phyloP scores from a whole-genome alignment of 1,284 basidiomycete genomes.

The Cystobasidium sp. region DNA sequence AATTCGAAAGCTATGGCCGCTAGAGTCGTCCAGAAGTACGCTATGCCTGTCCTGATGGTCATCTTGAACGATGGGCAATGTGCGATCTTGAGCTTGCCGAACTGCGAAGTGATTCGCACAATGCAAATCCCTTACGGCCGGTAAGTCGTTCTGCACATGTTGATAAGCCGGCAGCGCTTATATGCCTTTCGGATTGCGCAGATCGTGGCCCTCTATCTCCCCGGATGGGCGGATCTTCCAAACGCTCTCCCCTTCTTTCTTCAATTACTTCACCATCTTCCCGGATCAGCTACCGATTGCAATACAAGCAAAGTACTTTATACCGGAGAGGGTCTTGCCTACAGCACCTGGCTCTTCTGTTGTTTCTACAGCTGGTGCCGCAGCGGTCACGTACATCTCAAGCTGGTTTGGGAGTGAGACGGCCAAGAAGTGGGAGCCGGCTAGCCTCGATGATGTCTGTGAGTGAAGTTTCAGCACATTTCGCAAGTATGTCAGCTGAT shows the following conservation, averaged over 20 bases:
- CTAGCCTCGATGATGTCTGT: conserved; percentile 31
- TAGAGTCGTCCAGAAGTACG: conserved; percentile 18
- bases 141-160: background rate
- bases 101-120: conserved; percentile 27
- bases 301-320: conserved; percentile 14
- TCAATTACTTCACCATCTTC: conserved; percentile 30
- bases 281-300: conserved; percentile 15
- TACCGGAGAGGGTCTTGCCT: conserved; percentile 11
- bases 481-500: background rate
- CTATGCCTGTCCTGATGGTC: conserved; percentile 32
- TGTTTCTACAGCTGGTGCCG: conserved; percentile 14
- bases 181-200: background rate
- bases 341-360: conserved; percentile 20
- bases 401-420: conserved; percentile 38
- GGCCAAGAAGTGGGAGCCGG: conserved; percentile 5
- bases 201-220: conserved; percentile 25
- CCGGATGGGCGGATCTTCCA: conserved; percentile 34
- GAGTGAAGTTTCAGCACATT: background rate
- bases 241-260: conserved; percentile 31
- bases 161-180: no score
- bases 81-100: conserved; percentile 31
- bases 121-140: conserved; percentile 30
- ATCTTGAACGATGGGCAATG: conserved; percentile 30
- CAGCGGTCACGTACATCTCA: conserved; percentile 32
- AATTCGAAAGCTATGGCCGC: conserved; percentile 17